A percentile compares a stretch with the other conserved stretches of the same genome.
These are phyloP conservation scores for Hansenula sp. DNA, from an alignment of 1,139 yeast genomes.

Conservation along the genomic window DNA sequence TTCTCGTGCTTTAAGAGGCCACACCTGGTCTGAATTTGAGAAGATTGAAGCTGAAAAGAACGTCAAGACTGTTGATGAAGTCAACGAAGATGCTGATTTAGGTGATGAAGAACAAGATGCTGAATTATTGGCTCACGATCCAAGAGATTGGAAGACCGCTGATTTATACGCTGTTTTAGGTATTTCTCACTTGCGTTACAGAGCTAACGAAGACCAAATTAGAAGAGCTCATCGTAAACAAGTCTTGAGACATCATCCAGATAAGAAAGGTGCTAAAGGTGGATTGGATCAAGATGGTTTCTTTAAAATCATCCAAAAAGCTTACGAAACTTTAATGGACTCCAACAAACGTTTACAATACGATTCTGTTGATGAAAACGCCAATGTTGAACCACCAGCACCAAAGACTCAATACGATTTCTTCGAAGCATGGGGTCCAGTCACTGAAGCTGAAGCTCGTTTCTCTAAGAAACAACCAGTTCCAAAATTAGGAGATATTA, in stretches of 20 bases:
- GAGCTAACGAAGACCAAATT: constrained; percentile 89
- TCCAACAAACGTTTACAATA: constrained; percentile 84
- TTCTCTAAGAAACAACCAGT: constrained; percentile 90
- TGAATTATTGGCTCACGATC: constrained; percentile 79
- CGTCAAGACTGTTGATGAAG: constrained; percentile 68
- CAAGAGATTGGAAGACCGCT: constrained; percentile 97
- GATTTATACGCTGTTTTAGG: constrained; percentile 97
- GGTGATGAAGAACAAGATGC: constrained; percentile 71
- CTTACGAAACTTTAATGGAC: constrained; percentile 86
- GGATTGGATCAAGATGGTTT: constrained; percentile 93
- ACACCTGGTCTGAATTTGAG: constrained; percentile 98
- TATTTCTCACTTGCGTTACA: constrained; percentile 83
- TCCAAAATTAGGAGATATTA: constrained; percentile 70
- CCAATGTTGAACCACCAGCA: constrained; percentile 79
- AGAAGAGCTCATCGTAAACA: constrained; percentile 97
- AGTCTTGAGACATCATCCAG: constrained; percentile 97
- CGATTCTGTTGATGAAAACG: constrained; percentile 90
- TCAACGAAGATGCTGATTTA: constrained; percentile 67
- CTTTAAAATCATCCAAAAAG: constrained; percentile 96
- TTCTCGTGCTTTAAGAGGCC: constrained; percentile 91
- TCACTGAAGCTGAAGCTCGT: constrained; percentile 85
- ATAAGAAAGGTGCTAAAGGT: constrained; percentile 87
- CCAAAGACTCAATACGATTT: constrained; percentile 67
- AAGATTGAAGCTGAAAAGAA: constrained; percentile 89
- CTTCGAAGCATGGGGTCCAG: constrained; percentile 90